Evolutionary conservation across 2,329 filamentous ascomycete genomes (phyloP), one percentile per base, ranked within the genome.

Genomic region (Arachnopeziza araneosa): DNA sequence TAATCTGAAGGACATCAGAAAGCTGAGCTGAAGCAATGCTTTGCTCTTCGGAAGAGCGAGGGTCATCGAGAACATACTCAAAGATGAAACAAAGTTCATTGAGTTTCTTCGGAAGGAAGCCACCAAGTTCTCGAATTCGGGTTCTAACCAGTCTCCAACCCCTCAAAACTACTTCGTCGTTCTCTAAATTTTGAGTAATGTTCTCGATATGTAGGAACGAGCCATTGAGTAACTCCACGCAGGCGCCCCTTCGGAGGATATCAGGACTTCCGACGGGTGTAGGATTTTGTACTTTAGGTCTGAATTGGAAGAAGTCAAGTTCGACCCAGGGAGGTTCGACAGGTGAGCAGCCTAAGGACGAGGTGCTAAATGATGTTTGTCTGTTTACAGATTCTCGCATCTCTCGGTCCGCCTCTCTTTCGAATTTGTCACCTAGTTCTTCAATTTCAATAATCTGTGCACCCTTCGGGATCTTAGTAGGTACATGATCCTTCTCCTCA

Each of bases 11-110:
- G 0, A 86, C 72, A 0, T 74, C 61, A 0, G 66, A 55, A 0
- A 79, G 57, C 0, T 69, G 54, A 0, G 86, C 68, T 1, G 83
- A 78, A 0, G 80, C 64, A 0, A 77, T 60, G 0, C 74, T 70
- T 21, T 81, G 77, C 0, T 71, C 58, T 1, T 75, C 57, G 0
- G 68, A 50, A 0, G 63, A 24, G 2, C 72, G 61, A 0, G 60
- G 59, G 49, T 79, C 75, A 6, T 75, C 69, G 0, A 71, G 58
- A 6, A 76, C 71, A n/a, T 44, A 19, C 36, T 44, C 36, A 44
- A 44, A 19, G 17, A 44, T 12, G 12, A 8, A 44, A 19, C 73
- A 23, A 0, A 84, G 58, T 60, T 84, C 81, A 52, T 82, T 78
- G 0, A 71, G 1, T 70, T 68, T 9, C 71, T 71, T 4, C 71